Conservation (phyloP, 352 stramenopile genomes). For the Globisporangium yorkense region DNA sequence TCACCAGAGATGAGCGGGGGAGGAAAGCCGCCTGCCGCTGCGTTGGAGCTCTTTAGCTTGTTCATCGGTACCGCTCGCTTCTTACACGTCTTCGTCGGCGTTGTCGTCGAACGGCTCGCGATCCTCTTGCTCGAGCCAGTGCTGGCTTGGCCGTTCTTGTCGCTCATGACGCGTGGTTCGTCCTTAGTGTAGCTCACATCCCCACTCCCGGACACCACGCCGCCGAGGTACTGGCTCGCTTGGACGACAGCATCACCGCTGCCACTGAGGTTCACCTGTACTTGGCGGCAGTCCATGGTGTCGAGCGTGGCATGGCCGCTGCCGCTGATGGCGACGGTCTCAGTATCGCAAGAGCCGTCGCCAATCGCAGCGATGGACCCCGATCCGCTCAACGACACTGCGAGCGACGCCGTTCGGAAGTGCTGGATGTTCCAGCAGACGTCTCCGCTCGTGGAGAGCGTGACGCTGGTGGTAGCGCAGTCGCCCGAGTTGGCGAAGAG, state of each 20-base stretch:
- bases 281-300: conserved; percentile 14
- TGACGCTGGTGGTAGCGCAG: not conserved
- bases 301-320: conserved; percentile 4
- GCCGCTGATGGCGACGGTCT: not conserved
- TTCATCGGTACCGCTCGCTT: not conserved
- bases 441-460: not conserved
- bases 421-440: conserved; percentile 1
- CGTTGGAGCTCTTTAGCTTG: not conserved
- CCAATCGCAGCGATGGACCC: not conserved
- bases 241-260: conserved; percentile 21
- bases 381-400: not conserved
- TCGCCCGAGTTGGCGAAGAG: not conserved
- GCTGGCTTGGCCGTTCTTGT: not conserved
- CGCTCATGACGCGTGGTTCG: conserved; percentile 1
- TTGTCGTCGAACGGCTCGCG: not conserved
- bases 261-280: conserved; percentile 16
- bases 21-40: not conserved
- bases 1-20: not conserved
- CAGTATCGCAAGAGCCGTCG: not conserved
- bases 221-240: conserved; percentile 14
- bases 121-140: not conserved
- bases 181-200: conserved; percentile 4
- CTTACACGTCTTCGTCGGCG: not conserved
- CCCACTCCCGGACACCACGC: conserved; percentile 13
- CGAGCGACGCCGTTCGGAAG: not conserved